These are phyloP conservation scores for Neoascochyta sp. DNA, from an alignment of 2,329 filamentous ascomycete species.

Conservation along the genomic window DNA sequence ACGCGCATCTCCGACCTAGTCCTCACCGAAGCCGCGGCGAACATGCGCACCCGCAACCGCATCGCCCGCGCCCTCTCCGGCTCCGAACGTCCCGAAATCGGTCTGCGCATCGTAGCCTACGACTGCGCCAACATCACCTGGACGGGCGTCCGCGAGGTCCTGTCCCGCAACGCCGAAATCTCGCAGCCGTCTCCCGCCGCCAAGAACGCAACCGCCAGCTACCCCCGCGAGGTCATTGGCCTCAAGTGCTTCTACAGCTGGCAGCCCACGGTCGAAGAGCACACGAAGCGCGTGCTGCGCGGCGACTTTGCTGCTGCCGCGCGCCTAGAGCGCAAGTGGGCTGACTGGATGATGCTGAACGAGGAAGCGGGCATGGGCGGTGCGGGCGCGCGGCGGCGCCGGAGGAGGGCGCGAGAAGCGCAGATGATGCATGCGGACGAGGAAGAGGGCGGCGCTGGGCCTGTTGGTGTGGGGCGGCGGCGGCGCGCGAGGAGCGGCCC, in stretches of 20 bases:
- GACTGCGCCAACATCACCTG: slow-evolving; percentile 91
- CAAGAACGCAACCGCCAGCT: slow-evolving; percentile 45
- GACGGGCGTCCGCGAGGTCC: slow-evolving; percentile 82
- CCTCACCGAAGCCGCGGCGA: slow-evolving; percentile 78
- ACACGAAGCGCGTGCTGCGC: slow-evolving; percentile 77
- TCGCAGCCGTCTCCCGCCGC: slow-evolving; percentile 46
- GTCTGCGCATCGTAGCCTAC: slow-evolving; percentile 76
- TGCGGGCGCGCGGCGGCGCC: slow-evolving; percentile 61
- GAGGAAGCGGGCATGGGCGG: slow-evolving; percentile 75
- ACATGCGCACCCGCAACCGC: slow-evolving; percentile 64
- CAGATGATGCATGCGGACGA: slow-evolving; percentile 77
- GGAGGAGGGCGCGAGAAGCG: slow-evolving; percentile 76
- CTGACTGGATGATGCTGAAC: slow-evolving; percentile 86
- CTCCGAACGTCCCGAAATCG: slow-evolving; percentile 45
- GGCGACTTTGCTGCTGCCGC: slow-evolving; percentile 72
- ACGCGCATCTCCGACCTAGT: slow-evolving; percentile 84
- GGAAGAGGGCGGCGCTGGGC: slow-evolving; percentile 59
- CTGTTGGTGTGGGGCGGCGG: slow-evolving; percentile 42
- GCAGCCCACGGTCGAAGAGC: slow-evolving; percentile 92
- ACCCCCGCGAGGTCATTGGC: slow-evolving; percentile 73
- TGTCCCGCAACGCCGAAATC: slow-evolving; percentile 78
- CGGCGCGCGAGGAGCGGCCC: slow-evolving; percentile 47
- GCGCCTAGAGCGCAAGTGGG: slow-evolving; percentile 86
- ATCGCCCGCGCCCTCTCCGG: slow-evolving; percentile 31
- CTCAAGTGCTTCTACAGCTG: slow-evolving; percentile 94